Evolutionary conservation across 2,329 filamentous ascomycete species (phyloP).

Genomic region (Elsinoe batatas): DNA sequence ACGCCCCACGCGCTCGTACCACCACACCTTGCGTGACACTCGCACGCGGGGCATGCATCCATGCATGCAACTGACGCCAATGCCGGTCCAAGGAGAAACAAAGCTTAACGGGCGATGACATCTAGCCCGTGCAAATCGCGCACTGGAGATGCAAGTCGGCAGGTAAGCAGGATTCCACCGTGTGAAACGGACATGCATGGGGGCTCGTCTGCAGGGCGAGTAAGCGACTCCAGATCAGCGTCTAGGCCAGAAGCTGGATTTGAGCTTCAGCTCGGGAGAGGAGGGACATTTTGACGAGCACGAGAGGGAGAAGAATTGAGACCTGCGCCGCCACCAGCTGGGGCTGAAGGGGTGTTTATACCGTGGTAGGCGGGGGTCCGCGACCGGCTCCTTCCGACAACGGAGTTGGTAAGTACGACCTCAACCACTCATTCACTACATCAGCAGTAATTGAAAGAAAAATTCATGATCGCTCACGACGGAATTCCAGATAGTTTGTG

Average conservation of each 20-base stretch:
- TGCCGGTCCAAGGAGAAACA: neutral
- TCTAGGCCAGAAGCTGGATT: too few species aligned
- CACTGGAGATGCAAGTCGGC: too few species aligned
- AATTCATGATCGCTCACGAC: too few species aligned
- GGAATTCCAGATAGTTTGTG: too few species aligned
- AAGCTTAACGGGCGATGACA: neutral
- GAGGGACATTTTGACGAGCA: neutral
- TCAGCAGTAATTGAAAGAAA: too few species aligned
- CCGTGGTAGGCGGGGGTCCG: too few species aligned
- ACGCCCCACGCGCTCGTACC: slow-evolving; percentile 3
- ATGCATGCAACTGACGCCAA: too few species aligned
- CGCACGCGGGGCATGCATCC: neutral
- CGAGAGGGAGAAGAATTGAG: neutral
- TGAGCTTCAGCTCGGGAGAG: neutral
- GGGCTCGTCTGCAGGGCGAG: neutral
- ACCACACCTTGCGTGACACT: neutral
- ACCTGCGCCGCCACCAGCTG: too few species aligned
- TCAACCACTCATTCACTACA: too few species aligned
- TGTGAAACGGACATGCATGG: neutral
- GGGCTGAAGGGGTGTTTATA: too few species aligned
- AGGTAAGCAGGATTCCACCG: neutral
- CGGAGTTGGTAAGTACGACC: too few species aligned
- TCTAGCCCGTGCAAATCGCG: neutral
- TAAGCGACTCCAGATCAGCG: neutral
- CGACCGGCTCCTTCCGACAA: too few species aligned